Conservation (phyloP, 768 basidiomycete genomes). For the Calocybe cyanea region DNA sequence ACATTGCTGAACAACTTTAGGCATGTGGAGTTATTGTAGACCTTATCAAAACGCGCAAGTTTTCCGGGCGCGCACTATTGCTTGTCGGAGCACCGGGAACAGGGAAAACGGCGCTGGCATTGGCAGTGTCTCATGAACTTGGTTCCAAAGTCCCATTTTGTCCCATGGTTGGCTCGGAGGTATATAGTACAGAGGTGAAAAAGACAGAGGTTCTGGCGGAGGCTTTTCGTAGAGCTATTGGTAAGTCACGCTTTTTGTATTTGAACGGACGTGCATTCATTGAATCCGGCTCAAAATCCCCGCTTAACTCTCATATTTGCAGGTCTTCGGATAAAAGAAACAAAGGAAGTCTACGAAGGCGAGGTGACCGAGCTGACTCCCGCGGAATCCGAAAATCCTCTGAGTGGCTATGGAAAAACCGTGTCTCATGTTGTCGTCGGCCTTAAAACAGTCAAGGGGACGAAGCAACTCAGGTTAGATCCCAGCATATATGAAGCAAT, state of each 20-base stretch:
- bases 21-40: slow-evolving; percentile 90
- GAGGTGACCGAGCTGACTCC: slow-evolving; percentile 98
- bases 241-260: slow-evolving; percentile 56
- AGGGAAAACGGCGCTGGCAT: slow-evolving; percentile 94
- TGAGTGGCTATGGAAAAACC: slow-evolving; percentile 97
- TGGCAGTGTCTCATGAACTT: slow-evolving; percentile 94
- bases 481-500: slow-evolving; percentile 97
- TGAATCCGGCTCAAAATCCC: neutral
- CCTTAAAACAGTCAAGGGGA: slow-evolving; percentile 89
- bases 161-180: slow-evolving; percentile 97
- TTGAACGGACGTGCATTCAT: too few species aligned
- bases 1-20: slow-evolving; percentile 33
- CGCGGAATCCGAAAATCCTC: slow-evolving; percentile 93
- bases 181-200: slow-evolving; percentile 95
- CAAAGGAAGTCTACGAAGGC: slow-evolving; percentile 98
- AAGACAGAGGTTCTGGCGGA: slow-evolving; percentile 98
- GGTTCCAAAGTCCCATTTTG: slow-evolving; percentile 96
- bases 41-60: slow-evolving; percentile 86
- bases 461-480: slow-evolving; percentile 91
- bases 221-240: slow-evolving; percentile 91
- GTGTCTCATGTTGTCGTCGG: slow-evolving; percentile 97
- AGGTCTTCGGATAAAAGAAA: slow-evolving; percentile 98
- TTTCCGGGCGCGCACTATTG: slow-evolving; percentile 88
- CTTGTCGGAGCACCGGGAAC: slow-evolving; percentile 96
- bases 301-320: slow-evolving; percentile 5